These are phyloP conservation scores for Malassezia furfur DNA, from an alignment of 1,284 basidiomycete species.

Conservation along the genomic window DNA sequence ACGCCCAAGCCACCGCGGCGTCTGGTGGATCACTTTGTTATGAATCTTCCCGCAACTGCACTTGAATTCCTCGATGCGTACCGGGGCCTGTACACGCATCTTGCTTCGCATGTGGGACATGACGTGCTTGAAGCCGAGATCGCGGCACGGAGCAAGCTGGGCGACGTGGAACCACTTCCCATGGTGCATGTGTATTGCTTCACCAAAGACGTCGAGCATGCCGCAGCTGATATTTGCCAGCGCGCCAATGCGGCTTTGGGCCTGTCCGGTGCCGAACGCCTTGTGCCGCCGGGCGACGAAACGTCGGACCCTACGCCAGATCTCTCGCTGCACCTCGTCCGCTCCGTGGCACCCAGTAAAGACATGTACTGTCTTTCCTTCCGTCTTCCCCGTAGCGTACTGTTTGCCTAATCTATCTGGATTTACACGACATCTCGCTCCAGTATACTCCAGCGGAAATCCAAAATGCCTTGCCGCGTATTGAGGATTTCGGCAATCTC, in stretches of 20 bases:
- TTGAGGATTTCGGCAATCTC: constrained; percentile 56
- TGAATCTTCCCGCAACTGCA: constrained; percentile 92
- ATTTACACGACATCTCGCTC: neutral
- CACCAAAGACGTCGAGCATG: constrained; percentile 59
- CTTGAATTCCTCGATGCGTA: constrained; percentile 83
- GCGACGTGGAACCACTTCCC: constrained; percentile 55
- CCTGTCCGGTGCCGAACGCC: constrained; percentile 4
- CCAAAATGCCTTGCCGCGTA: constrained; percentile 30
- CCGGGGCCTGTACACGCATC: constrained; percentile 59
- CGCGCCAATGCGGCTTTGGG: constrained; percentile 31
- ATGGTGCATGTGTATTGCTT: constrained; percentile 96
- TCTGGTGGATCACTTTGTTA: constrained; percentile 67
- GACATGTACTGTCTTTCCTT: constrained; percentile 98
- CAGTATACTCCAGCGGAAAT: constrained; percentile 9
- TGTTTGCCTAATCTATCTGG: constrained; percentile 10
- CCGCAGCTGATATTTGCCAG: constrained; percentile 31
- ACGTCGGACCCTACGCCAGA: constrained; percentile 40
- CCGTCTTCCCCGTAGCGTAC: constrained; percentile 57
- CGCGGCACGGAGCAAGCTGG: neutral
- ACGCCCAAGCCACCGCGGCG: constrained; percentile 1
- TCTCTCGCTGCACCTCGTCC: constrained; percentile 63
- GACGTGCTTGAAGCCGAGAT: constrained; percentile 29
- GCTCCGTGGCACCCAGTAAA: constrained; percentile 90
- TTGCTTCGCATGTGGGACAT: constrained; percentile 49
- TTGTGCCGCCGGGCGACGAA: constrained; percentile 7